Evolutionary conservation across 2,329 filamentous ascomycete genomes (phyloP).

Genomic region (Microsporum ferrugineum): DNA sequence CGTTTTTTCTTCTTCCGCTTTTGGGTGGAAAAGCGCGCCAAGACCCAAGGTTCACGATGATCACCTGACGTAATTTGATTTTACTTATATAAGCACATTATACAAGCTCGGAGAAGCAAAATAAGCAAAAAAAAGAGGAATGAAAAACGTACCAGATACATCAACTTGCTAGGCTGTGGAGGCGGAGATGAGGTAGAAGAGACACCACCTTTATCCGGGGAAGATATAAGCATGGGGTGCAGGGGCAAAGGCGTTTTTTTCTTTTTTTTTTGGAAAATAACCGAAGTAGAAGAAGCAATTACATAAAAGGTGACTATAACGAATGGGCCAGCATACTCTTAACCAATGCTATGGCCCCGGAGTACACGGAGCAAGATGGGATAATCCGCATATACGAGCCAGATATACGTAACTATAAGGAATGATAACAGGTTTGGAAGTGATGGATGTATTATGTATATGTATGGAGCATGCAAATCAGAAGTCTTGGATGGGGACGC

Average conservation of each 20-base stretch:
- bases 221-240: neutral
- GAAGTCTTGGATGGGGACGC: conserved; percentile 29
- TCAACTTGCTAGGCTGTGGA: neutral
- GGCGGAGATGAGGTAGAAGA: neutral
- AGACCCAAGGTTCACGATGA: neutral
- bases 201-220: neutral
- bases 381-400: neutral
- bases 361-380: neutral
- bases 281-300: neutral
- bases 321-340: neutral
- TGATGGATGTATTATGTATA: neutral
- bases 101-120: neutral
- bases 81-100: neutral
- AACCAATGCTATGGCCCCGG: neutral
- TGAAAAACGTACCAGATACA: neutral
- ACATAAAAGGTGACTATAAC: neutral
- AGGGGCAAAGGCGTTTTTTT: neutral
- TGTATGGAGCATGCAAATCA: conserved; percentile 13
- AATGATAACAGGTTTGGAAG: neutral
- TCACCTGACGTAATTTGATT: neutral
- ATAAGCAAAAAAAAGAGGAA: neutral
- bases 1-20: neutral
- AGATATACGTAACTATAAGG: neutral
- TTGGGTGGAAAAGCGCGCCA: neutral
- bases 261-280: neutral